Evolutionary conservation across 163 green algal species (phyloP), one percentile per base, ranked within the genome.

Genomic region (Chlamydomonas reinhardtii): DNA sequence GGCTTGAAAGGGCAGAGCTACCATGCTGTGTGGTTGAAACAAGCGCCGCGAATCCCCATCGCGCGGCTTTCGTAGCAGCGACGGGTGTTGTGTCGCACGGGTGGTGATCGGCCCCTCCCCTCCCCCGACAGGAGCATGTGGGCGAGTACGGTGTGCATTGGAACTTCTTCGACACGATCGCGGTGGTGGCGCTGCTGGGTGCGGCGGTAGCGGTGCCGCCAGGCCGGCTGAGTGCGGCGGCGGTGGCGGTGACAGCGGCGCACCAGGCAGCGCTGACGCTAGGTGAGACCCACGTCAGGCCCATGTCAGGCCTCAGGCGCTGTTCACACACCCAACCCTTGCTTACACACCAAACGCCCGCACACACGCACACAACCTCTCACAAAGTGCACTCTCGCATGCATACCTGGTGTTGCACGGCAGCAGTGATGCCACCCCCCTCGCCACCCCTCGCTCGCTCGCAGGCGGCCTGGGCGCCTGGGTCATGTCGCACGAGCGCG

Each of bases 161-260:
- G 97, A 99, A 99, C 91, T 99, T 99, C 88, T 99, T 99, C 90
- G 88, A 95, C 76, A 99, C 96, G 15, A 91, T 99, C 16, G 96
- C 95, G 2, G 90, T 82, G 29, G 90, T 98, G 27, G 80, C 70
- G 12, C 81, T 92, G 80, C 69, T 90, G 68, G 77, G 74, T 2
- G 48, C 77, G 20, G 77, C 56, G 64, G 37, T 82, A 37, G 31
- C 66, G 64, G 56, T 88, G 75, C 76, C 81, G 31, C 69, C 87
- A 6, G 31, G 37, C 70, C 62, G 37, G 54, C 86, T 91, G 71
- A 64, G 12, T 34, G 27, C 74, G 2, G 52, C 73, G 31, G 90
- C 88, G 12, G 37, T 86, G 20, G 69, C 31, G 4, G 64, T 93
- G 32, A 79, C 71, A 3, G 71, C 34, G 3, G 61, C 62, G 2